Evolutionary conservation across 2,329 filamentous ascomycete species (phyloP), one percentile per base, ranked within the genome.

Genomic region (Nigrospora sphaerica): DNA sequence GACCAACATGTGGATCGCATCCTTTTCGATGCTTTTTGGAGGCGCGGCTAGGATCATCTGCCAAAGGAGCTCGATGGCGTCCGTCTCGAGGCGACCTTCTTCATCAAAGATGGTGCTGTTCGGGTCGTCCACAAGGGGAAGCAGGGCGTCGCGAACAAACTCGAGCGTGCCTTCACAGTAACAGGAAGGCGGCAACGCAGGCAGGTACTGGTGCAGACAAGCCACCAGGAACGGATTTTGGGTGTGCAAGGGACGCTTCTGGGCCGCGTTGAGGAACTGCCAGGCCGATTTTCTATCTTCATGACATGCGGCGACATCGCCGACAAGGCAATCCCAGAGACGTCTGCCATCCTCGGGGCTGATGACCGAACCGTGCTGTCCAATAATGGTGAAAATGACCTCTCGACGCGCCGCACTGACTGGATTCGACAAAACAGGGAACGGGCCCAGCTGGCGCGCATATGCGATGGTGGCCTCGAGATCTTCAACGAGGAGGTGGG

Each of bases 261-360:
- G 69, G 31, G 71, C 63, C 18, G 74, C 66, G 60, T 79, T 75
- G 44, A 92, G 64, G 47, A 84, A 76, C 23, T 77, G 69, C 90
- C 90, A 95, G 0, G 83, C 85, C 13, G 73, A 68, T 49, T 79
- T 75, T 46, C 86, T 75, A 49, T 87, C 81, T 10, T 77, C 73
- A 4, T 73, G 66, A 19, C 76, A 79, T 4, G 81, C 66, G 4
- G 82, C 80, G 35, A 73, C 66, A 5, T 75, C 70, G 12, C 88
- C 86, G 41, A 95, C 80, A 23, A 93, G 71, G 35, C 84, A 70
- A 47, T 84, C 72, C 88, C 88, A 95, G 2, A 95, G 72, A 12
- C 70, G 71, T 37, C 72, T 68, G 14, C 84, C 82, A 4, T 87
- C 70, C 2, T 84, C 77, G 3, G 71, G 58, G 0, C 79, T 75